phyloP scores from a whole-genome alignment of 306 rosid species.

The Ochetophila trinervis region DNA sequence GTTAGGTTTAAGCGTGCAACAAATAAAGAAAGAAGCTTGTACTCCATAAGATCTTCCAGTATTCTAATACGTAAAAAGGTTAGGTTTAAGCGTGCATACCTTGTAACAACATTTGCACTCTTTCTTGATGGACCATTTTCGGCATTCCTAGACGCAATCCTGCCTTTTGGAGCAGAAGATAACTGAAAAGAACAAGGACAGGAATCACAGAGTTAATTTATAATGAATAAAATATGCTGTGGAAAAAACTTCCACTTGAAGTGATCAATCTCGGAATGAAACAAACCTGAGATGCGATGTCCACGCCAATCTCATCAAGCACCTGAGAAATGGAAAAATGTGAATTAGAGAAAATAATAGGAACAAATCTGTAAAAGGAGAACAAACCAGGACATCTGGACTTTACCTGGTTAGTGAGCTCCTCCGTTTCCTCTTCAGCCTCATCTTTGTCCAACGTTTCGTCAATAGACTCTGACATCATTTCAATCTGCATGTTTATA shows the following conservation, averaged over 20 bases:
- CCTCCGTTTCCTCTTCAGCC: constrained; percentile 98
- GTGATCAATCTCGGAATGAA: constrained; percentile 7
- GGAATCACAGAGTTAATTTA: constrained; percentile 2
- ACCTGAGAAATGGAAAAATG: constrained; percentile 43
- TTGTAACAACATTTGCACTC: constrained; percentile 49
- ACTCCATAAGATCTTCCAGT: background rate
- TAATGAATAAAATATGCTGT: constrained; percentile 9
- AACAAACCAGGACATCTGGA: constrained; percentile 13
- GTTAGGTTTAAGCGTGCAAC: background rate
- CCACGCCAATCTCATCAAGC: constrained; percentile 42
- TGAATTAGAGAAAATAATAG: background rate
- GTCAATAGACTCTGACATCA: constrained; percentile 97
- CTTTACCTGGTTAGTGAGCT: constrained; percentile 89
- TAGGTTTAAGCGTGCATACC: constrained; percentile 34
- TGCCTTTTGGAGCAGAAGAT: constrained; percentile 97
- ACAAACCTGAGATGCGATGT: constrained; percentile 80
- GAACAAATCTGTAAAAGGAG: background rate
- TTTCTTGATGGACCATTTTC: constrained; percentile 59
- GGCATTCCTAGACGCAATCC: constrained; percentile 68
- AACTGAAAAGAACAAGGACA: constrained; percentile 42
- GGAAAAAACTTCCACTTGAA: constrained; percentile 9
- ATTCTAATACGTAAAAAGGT: constrained; percentile 1
- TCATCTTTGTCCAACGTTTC: constrained; percentile 97
- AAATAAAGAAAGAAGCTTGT: too few species aligned
- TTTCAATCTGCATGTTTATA: constrained; percentile 69